A percentile compares a stretch with the other conserved stretches of the same genome.
These are phyloP conservation scores for Camellia granthamiana DNA, from an alignment of 148 eudicot species.

Conservation along the genomic window DNA sequence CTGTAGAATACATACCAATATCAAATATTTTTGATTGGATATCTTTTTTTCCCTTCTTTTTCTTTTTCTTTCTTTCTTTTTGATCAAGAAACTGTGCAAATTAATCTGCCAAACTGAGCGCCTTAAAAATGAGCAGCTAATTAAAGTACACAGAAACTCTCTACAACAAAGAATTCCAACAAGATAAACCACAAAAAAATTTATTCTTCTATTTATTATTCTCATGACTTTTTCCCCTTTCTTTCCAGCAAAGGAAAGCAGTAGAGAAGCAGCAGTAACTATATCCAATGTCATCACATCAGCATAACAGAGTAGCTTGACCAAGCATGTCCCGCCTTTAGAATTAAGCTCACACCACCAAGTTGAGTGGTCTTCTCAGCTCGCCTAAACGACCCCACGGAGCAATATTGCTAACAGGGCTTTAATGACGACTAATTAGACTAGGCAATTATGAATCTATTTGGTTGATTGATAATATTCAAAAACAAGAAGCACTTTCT, in stretches of 20 bases:
- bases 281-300: neutral
- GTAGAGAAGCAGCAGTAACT: neutral
- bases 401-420: too few species aligned
- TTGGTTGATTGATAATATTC: neutral
- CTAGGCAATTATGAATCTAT: neutral
- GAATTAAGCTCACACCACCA: too few species aligned
- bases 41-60: neutral
- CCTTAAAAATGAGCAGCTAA: neutral
- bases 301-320: too few species aligned
- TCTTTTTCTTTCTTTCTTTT: neutral
- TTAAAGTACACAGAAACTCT: neutral
- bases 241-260: neutral
- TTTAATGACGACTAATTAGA: neutral
- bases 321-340: too few species aligned
- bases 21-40: neutral
- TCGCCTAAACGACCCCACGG: too few species aligned
- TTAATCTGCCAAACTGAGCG: too few species aligned
- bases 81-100: neutral
- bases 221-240: neutral
- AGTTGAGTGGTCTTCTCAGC: too few species aligned
- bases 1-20: slow-evolving; percentile 17
- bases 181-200: neutral
- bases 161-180: neutral
- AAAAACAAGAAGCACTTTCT: neutral
- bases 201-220: too few species aligned